Evolutionary conservation across 345 rosid genomes (phyloP).

Genomic region (Kandelia obovata): DNA sequence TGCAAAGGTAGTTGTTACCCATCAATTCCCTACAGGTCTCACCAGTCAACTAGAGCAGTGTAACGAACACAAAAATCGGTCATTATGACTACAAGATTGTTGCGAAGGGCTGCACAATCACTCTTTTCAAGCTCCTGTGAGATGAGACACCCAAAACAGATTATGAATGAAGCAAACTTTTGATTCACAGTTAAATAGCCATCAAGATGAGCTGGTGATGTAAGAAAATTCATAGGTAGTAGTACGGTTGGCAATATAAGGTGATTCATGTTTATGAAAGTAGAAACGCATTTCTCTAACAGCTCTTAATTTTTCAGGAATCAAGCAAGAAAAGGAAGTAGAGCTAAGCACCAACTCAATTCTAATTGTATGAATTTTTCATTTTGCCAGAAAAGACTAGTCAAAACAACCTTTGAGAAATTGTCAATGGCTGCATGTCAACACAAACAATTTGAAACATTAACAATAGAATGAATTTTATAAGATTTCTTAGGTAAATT

Average conservation of each 20-base stretch:
- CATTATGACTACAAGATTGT: constrained; percentile 83
- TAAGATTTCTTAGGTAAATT: background rate
- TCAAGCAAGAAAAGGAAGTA: background rate
- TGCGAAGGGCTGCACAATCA: constrained; percentile 81
- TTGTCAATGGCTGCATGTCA: background rate
- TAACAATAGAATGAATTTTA: background rate
- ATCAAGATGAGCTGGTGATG: background rate
- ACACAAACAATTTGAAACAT: background rate
- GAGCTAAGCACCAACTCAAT: background rate
- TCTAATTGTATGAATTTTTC: background rate
- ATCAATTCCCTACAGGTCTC: constrained; percentile 29
- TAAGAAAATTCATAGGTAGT: background rate
- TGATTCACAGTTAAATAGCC: background rate
- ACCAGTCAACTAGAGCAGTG: constrained; percentile 94
- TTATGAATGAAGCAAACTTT: background rate
- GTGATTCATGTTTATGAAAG: background rate
- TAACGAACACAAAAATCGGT: constrained; percentile 92
- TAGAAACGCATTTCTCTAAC: background rate
- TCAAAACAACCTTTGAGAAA: constrained; percentile 6
- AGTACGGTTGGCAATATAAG: background rate
- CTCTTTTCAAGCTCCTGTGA: constrained; percentile 89
- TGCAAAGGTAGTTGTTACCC: background rate
- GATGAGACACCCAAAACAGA: constrained; percentile 11
- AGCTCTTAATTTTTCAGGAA: constrained; percentile 3
- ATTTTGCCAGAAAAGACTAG: background rate